Percentiles rank a stretch among this genome's conserved stretches.
Evolutionary conservation across 192 early-diverging fungal genomes (phyloP).

Genomic region (Mortierella hygrophila): DNA sequence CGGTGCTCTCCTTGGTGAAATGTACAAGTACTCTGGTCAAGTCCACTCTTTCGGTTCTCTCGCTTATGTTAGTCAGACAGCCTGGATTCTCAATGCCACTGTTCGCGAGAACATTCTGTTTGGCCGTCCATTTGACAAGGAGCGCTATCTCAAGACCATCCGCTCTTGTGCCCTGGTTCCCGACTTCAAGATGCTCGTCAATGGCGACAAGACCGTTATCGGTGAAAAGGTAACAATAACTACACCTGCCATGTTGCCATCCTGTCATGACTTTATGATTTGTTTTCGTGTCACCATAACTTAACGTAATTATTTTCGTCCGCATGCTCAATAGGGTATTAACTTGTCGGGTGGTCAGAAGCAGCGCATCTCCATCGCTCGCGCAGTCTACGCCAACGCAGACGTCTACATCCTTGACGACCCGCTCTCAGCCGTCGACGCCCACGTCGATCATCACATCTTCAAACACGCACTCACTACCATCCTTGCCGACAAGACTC

Average conservation of each 20-base stretch:
- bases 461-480: slow-evolving; percentile 26
- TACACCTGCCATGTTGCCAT: too few relatives aligned
- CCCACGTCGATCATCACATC: slow-evolving; percentile 71
- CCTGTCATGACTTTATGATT: slow-evolving; percentile 18
- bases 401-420: slow-evolving; percentile 72
- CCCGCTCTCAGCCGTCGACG: slow-evolving; percentile 71
- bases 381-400: slow-evolving; percentile 89
- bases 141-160: slow-evolving; percentile 69
- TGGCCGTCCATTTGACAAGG: slow-evolving; percentile 79
- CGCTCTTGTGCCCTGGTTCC: slow-evolving; percentile 84
- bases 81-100: slow-evolving; percentile 97
- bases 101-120: slow-evolving; percentile 95
- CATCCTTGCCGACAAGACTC: slow-evolving; percentile 78
- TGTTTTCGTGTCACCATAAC: slow-evolving; percentile 40
- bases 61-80: slow-evolving; percentile 63
- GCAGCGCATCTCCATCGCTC: slow-evolving; percentile 72
- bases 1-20: slow-evolving; percentile 63
- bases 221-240: slow-evolving; percentile 80
- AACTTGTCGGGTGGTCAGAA: slow-evolving; percentile 95
- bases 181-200: slow-evolving; percentile 88
- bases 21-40: slow-evolving; percentile 56
- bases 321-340: slow-evolving; percentile 66
- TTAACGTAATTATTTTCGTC: not conserved
- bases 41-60: slow-evolving; percentile 35
- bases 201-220: slow-evolving; percentile 92